phyloP scores from a whole-genome alignment of 306 rosid species.

The Malus asiatica region DNA sequence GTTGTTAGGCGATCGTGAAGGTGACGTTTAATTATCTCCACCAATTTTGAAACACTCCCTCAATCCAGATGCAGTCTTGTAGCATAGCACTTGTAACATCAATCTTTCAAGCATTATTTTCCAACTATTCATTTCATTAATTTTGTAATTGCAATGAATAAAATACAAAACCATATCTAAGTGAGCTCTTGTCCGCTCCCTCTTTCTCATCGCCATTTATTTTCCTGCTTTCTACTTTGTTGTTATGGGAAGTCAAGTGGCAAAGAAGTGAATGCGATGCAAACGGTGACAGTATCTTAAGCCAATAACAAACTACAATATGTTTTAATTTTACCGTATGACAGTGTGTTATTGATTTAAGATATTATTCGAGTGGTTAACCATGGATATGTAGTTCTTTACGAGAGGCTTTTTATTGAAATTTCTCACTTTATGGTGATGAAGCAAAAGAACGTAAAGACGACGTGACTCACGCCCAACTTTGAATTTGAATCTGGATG shows the following conservation, averaged over 20 bases:
- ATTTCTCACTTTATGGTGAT: background rate
- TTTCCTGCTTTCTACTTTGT: background rate
- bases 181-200: background rate
- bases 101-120: conserved; percentile 20
- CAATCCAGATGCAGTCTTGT: conserved; percentile 31
- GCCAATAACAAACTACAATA: background rate
- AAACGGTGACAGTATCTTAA: background rate
- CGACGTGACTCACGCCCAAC: background rate
- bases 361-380: too few relatives aligned
- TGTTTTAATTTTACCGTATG: too few relatives aligned
- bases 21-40: conserved; percentile 12
- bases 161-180: conserved; percentile 15
- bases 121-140: conserved; percentile 32
- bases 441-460: background rate
- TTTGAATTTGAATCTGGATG: background rate
- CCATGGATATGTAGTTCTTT: too few relatives aligned
- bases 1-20: conserved; percentile 76
- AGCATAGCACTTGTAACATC: conserved; percentile 33
- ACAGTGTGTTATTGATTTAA: too few relatives aligned
- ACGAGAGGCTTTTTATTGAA: too few relatives aligned
- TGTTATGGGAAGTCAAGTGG: background rate
- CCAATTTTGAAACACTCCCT: conserved; percentile 42
- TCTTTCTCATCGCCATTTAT: background rate
- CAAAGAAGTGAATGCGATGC: background rate
- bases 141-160: conserved; percentile 31